Conservation (phyloP, 306 rosid species). For the Fagus crenata region DNA sequence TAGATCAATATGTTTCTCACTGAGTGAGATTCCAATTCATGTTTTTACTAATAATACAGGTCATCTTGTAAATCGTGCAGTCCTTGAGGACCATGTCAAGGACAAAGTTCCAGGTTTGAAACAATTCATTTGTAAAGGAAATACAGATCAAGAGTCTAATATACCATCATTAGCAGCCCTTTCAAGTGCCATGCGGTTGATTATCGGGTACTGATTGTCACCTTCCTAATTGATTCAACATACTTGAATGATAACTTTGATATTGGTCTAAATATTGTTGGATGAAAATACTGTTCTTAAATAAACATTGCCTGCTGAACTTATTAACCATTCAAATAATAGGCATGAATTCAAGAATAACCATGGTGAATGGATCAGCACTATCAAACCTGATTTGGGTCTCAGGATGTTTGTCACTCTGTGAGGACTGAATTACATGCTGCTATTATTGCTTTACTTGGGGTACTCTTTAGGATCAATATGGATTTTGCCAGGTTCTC, state of each 20-base stretch:
- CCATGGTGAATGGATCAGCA: not conserved
- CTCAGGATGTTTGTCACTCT: too few species aligned
- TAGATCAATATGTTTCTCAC: not conserved
- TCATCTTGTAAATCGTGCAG: too few species aligned
- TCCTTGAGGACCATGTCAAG: too few species aligned
- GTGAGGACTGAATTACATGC: constrained; percentile 15
- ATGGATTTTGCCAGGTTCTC: too few species aligned
- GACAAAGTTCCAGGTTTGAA: constrained; percentile 63
- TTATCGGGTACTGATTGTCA: constrained; percentile 57
- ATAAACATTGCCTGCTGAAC: not conserved
- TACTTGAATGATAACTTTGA: too few species aligned
- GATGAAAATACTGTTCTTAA: too few species aligned
- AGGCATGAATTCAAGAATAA: constrained; percentile 87
- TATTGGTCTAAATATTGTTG: too few species aligned
- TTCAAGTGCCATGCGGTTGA: constrained; percentile 69
- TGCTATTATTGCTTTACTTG: constrained; percentile 76
- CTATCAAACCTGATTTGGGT: too few species aligned
- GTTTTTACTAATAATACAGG: too few species aligned
- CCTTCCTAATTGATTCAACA: not conserved
- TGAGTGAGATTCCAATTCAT: too few species aligned
- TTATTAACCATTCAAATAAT: constrained; percentile 17
- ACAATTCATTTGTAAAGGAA: constrained; percentile 49
- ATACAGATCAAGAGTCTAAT: constrained; percentile 42
- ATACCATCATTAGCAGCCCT: constrained; percentile 83
- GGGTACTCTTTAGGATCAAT: constrained; percentile 44